Evolutionary conservation across 1,284 basidiomycete species (phyloP).

Genomic region (Ustilago crameri): DNA sequence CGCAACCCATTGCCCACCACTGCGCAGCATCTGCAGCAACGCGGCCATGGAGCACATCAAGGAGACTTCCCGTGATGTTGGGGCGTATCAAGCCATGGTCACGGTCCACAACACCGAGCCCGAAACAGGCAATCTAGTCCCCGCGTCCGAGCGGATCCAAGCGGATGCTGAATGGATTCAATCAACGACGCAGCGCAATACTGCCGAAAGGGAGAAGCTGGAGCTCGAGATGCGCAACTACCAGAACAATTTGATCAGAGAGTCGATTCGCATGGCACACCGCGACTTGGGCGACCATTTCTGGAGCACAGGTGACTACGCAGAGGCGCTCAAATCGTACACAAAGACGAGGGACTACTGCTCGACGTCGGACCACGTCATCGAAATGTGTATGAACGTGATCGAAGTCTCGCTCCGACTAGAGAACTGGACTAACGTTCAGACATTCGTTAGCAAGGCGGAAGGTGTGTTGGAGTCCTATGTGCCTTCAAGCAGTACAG

Average conservation of each 20-base stretch:
- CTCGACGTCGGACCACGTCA: conserved; percentile 81
- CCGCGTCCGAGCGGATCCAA: conserved; percentile 26
- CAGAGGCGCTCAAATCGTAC: conserved; percentile 78
- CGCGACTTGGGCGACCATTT: conserved; percentile 83
- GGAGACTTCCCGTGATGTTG: conserved; percentile 34
- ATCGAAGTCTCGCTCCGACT: conserved; percentile 79
- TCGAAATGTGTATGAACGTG: conserved; percentile 75
- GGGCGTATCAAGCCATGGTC: conserved; percentile 35
- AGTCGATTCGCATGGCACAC: conserved; percentile 90
- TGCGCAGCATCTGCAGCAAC: conserved; percentile 39
- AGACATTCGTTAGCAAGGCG: conserved; percentile 89
- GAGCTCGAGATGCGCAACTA: conserved; percentile 90
- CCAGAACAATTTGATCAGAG: conserved; percentile 90
- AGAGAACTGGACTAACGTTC: conserved; percentile 81
- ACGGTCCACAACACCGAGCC: conserved; percentile 50
- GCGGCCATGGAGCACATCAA: conserved; percentile 46
- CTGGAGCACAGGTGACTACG: conserved; percentile 77
- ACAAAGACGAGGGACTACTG: conserved; percentile 87
- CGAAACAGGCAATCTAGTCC: conserved; percentile 17
- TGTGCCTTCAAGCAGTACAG: conserved; percentile 42
- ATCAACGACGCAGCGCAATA: conserved; percentile 74
- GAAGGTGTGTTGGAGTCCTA: conserved; percentile 82
- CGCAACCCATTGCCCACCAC: conserved; percentile 36
- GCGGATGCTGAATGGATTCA: conserved; percentile 75
- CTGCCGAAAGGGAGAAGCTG: conserved; percentile 77